Percentiles rank a stretch among this genome's conserved stretches.
Conservation (phyloP, 345 rosid species). For the sweet orange (Citrus sinensis) region DVS_A1.0 CM039161.1:9913001-9913500, state of each 20-base stretch:
- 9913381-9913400: conserved; percentile 58
- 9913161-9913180: neutral
- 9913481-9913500: conserved; percentile 78
- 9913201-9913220: conserved; percentile 10
- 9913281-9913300: neutral
- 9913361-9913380: conserved; percentile 98
- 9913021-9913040: neutral
- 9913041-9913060: neutral
- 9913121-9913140: conserved; percentile 95
- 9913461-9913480: conserved; percentile 38
- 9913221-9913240: neutral
- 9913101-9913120: conserved; percentile 90
- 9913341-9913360: conserved; percentile 97
- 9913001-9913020: neutral
- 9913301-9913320: neutral
- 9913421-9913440: neutral
- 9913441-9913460: neutral
- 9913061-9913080: conserved; percentile 15
- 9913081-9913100: conserved; percentile 99
- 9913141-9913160: conserved; percentile 76
- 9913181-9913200: neutral
- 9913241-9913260: neutral
- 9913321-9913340: conserved; percentile 99
- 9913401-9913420: neutral
- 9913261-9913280: neutral